Base-by-base conservation (phyloP, 805 yeast species). In the Starmerella ratchasimensis region DNA sequence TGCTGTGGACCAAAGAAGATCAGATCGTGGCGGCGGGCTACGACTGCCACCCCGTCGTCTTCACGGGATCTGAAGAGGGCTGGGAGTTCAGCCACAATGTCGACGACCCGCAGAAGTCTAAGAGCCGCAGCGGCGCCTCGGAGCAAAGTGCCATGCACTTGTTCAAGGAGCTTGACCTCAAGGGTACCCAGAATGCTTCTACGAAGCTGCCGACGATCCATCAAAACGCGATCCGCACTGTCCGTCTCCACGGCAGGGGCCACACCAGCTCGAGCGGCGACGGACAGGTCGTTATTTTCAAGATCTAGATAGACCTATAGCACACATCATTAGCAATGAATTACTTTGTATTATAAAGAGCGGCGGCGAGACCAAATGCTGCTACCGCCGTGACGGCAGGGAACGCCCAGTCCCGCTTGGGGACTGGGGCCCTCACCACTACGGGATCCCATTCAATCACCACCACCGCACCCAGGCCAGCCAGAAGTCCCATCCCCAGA, bases 91-190 rank as follows among this genome's bases (percentile, higher is more conserved):
- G 68, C 47, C 66, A 61, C 56, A 69, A 73, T 28, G 65, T 76
- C 41, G 94, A 81, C 55, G 84, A 74, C 49, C 72, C 63, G 11
- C 46, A 47, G 20, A 45, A 51, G 34, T 47, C 55, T 25, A 52
- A 50, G 45, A 43, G 57, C 44, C 59, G 56, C 17, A 72, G 66
- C 33, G 81, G 72, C 38, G 71, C 68, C 39, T 69, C 69, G 11
- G 65, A 61, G 30, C 56, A 56, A 36, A 61, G 69, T 11, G 64
- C 71, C 5, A 71, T 90, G 58, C 80, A 80, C 63, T 83, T 88
- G 86, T 90, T 90, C 65, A 76, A 82, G 60, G 94, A 88, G 60
- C 65, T 90, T 69, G 99, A 90, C 62, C 70, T 88, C 58, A 90
- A 84, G 67, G 99, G 99, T 42, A 71, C 80, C 40, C 65, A 63